Evolutionary conservation across 139 green algal species (phyloP), one percentile per base, ranked within the genome.

Genomic region (Chlamydomonas sphaeroides): DNA sequence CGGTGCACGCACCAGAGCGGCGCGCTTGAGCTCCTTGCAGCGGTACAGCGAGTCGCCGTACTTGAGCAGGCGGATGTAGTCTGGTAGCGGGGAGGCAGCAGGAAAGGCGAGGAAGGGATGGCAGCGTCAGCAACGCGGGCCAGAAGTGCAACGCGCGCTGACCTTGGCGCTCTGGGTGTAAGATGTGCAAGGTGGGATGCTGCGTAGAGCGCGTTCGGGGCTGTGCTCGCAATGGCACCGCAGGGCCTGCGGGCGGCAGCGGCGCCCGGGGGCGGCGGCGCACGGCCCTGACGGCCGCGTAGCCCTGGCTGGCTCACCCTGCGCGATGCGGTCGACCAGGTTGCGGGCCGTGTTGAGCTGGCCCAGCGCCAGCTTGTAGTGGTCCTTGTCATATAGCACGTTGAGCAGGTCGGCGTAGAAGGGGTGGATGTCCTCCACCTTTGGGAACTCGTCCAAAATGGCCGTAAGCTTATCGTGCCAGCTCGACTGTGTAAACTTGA

Each of bases 291-390:
- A n/a, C n/a, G n/a, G n/a, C n/a, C n/a, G n/a, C n/a, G n/a, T n/a
- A n/a, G n/a, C n/a, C n/a, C n/a, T n/a, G n/a, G n/a, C n/a, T n/a
- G 26, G 20, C 66, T 38, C 33, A 96, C 92, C 94, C 85, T 99
- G 96, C 28, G 93, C 87, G 4, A 99, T 87, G 76, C 92, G 95
- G 88, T 98, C 96, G 48, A 99, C 98, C 3, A 99, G 87, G 84
- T 96, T 96, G 51, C 94, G 88, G 11, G 97, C 96, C 32, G 92
- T 96, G 88, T 98, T 96, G 33, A 99, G 86, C 92, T 99, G 97
- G 5, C 97, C 97, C 49, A 99, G 92, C 42, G 97, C 97, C 56
- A 99, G 92, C 91, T 99, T 99, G 94, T 99, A 99, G 91, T 99
- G 97, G 89, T 99, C 97, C 89, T 97, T 97, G 88, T 99, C 97